A percentile compares a stretch with the other conserved stretches of the same genome.
phyloP scores from a whole-genome alignment of 2,329 filamentous ascomycete genomes.

The Venturia pyrina region DNA sequence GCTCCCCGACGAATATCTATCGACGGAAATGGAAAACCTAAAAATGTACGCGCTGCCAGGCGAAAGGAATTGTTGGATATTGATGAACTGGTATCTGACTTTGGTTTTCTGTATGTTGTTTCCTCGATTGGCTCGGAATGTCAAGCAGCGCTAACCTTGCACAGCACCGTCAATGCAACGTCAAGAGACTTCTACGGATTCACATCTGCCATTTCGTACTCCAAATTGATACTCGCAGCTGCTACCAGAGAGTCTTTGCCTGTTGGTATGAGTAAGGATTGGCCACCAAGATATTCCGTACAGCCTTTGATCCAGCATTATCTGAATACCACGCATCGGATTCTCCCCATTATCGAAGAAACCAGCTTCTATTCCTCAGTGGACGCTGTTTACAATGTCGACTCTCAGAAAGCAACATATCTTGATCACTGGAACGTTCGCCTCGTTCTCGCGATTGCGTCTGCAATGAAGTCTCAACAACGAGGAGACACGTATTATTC shows the following conservation, averaged over 20 bases:
- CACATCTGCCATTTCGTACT: conserved; percentile 83
- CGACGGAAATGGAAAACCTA: conserved; percentile 21
- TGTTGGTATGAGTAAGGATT: conserved; percentile 43
- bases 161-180: conserved; percentile 86
- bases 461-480: conserved; percentile 59
- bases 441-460: conserved; percentile 80
- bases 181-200: conserved; percentile 89
- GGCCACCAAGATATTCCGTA: conserved; percentile 64
- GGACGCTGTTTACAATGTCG: conserved; percentile 69
- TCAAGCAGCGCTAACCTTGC: neutral
- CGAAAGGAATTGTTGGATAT: conserved; percentile 72
- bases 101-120: conserved; percentile 67
- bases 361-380: conserved; percentile 67
- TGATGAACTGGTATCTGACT: conserved; percentile 85
- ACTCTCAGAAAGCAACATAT: conserved; percentile 48
- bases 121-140: neutral
- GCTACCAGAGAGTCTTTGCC: conserved; percentile 65
- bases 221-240: conserved; percentile 75
- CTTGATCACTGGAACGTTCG: conserved; percentile 80
- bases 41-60: conserved; percentile 33
- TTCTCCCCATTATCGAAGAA: conserved; percentile 77
- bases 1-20: conserved; percentile 24
- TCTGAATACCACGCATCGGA: conserved; percentile 69
- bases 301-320: conserved; percentile 70
- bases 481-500: conserved; percentile 54